Evolutionary conservation across 257 asterid genomes (phyloP).

Genomic region (Solanum chmielewskii): DNA sequence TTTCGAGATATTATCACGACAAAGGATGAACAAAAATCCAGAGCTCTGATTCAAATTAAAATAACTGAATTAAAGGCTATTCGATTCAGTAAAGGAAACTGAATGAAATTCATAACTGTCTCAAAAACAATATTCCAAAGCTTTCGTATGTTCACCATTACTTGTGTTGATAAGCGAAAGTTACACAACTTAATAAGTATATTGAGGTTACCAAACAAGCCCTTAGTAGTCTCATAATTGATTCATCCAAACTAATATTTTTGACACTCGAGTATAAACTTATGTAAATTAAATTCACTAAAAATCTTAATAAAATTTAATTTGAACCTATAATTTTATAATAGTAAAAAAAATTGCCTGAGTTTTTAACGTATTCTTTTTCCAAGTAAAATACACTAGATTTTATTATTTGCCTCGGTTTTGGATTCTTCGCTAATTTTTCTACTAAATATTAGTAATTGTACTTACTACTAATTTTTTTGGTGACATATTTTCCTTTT

Average conservation of each 20-base stretch:
- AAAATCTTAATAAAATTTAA: background rate
- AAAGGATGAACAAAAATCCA: too few relatives aligned
- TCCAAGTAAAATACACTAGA: background rate
- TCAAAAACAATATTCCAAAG: too few relatives aligned
- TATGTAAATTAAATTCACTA: background rate
- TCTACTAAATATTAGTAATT: background rate
- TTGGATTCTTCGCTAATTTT: background rate
- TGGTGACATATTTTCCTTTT: too few relatives aligned
- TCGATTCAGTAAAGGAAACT: too few relatives aligned
- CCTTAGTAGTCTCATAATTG: background rate
- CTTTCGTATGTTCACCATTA: too few relatives aligned
- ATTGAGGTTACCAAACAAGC: background rate
- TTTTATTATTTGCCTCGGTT: background rate
- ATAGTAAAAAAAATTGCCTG: background rate
- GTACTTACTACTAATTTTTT: too few relatives aligned
- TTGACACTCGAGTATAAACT: background rate
- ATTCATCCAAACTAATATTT: background rate
- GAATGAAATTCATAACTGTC: too few relatives aligned
- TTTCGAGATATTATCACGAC: too few relatives aligned
- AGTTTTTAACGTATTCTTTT: background rate
- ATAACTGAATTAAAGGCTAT: fast-evolving
- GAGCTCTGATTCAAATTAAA: too few relatives aligned
- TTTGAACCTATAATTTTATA: background rate
- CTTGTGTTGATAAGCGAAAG: background rate
- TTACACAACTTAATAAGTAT: background rate